phyloP scores from a whole-genome alignment of 2,329 filamentous ascomycete genomes.

The Beauveria australis region DNA sequence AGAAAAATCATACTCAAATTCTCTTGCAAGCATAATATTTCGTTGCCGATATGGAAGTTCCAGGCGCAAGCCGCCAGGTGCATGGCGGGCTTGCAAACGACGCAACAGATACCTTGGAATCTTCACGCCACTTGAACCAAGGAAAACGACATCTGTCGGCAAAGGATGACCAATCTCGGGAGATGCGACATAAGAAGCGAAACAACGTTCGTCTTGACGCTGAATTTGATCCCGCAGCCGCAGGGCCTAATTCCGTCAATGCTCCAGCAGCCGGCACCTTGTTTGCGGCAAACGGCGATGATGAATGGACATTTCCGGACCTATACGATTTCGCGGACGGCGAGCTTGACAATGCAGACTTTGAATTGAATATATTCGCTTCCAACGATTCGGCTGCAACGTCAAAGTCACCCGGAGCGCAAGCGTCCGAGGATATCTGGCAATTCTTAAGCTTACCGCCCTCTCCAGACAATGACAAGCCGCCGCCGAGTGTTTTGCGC shows the following conservation, averaged over 20 bases:
- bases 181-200: not conserved
- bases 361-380: not conserved
- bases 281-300: not conserved
- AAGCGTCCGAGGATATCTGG: not conserved
- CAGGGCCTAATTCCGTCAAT: not conserved
- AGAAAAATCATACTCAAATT: no score
- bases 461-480: not conserved
- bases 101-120: no score
- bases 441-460: not conserved
- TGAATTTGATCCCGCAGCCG: not conserved
- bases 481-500: constrained; percentile 25
- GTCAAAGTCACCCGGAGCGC: not conserved
- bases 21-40: not conserved
- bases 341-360: not conserved
- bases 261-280: not conserved
- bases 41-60: not conserved
- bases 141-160: not conserved
- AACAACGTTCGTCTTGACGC: no score
- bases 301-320: not conserved
- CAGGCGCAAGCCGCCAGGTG: not conserved
- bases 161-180: not conserved
- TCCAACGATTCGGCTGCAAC: not conserved
- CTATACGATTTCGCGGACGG: not conserved
- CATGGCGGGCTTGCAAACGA: not conserved
- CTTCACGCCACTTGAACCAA: not conserved